phyloP scores from a whole-genome alignment of 2,329 filamentous ascomycete genomes.

The Xylaria digitata region DNA sequence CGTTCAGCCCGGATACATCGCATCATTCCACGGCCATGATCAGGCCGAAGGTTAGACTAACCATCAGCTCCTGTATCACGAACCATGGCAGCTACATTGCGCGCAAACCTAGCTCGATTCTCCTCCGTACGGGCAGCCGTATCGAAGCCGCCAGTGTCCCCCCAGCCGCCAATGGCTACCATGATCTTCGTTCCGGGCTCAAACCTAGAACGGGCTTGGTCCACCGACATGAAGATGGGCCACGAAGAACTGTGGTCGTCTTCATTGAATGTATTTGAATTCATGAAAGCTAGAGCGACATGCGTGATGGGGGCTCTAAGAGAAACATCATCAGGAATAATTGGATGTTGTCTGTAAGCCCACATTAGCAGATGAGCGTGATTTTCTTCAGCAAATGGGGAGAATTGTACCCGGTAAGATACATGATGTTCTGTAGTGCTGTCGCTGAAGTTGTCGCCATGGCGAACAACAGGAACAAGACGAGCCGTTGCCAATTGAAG shows the following conservation, averaged over 20 bases:
- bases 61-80: conserved; percentile 69
- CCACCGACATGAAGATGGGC: conserved; percentile 64
- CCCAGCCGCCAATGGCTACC: conserved; percentile 75
- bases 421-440: conserved; percentile 50
- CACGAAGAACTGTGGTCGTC: conserved; percentile 57
- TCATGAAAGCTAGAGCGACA: conserved; percentile 67
- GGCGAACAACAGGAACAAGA: conserved; percentile 34
- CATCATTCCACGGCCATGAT: not conserved
- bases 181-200: conserved; percentile 66
- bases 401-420: conserved; percentile 47
- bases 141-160: conserved; percentile 68
- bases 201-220: conserved; percentile 64
- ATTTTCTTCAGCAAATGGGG: not conserved
- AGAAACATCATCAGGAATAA: conserved; percentile 45
- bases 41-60: conserved; percentile 57
- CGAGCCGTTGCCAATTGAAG: conserved; percentile 26
- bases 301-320: conserved; percentile 62
- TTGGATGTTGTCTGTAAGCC: conserved; percentile 46
- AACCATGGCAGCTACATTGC: conserved; percentile 67
- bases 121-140: conserved; percentile 59
- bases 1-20: not conserved
- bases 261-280: conserved; percentile 61
- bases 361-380: not conserved
- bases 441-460: conserved; percentile 36
- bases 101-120: conserved; percentile 64